Conservation (phyloP, 2,329 filamentous ascomycete genomes). For the Penicillium vulpinum region DNA sequence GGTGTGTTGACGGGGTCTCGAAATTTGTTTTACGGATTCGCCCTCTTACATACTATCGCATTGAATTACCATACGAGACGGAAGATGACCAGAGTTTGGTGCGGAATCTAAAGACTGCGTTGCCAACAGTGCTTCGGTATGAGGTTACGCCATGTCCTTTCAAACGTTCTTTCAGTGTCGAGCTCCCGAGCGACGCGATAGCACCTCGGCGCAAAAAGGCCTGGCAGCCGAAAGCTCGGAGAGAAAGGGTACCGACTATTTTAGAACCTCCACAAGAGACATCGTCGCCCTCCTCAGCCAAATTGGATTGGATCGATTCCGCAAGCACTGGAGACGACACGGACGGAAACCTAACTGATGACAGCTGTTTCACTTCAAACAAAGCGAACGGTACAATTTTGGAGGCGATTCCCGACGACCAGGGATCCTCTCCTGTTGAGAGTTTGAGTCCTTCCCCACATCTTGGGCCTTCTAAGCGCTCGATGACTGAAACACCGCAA, state of each 20-base stretch:
- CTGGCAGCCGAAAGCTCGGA: constrained; percentile 63
- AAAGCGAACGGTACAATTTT: constrained; percentile 26
- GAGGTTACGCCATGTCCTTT: constrained; percentile 90
- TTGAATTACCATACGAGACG: constrained; percentile 72
- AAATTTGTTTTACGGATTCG: constrained; percentile 87
- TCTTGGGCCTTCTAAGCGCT: constrained; percentile 18
- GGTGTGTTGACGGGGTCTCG: constrained; percentile 82
- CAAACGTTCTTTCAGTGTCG: constrained; percentile 70
- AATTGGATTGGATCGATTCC: constrained; percentile 23
- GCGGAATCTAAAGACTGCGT: constrained; percentile 65
- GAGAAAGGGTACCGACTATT: constrained; percentile 31
- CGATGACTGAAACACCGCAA: constrained; percentile 31
- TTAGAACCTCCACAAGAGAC: constrained; percentile 9
- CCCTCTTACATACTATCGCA: constrained; percentile 82
- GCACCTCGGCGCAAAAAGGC: constrained; percentile 67
- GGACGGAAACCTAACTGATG: constrained; percentile 36
- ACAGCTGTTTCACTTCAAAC: constrained; percentile 28
- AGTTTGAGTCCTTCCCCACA: constrained; percentile 12
- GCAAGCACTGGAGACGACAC: constrained; percentile 35
- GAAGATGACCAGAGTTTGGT: constrained; percentile 65
- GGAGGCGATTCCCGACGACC: constrained; percentile 25
- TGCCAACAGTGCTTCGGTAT: constrained; percentile 75
- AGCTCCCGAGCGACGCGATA: constrained; percentile 67
- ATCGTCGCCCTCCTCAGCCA: constrained; percentile 13
- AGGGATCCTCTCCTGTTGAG: constrained; percentile 12